These are phyloP conservation scores for Rhodamnia argentea DNA, from an alignment of 345 rosid species.

Conservation along the genomic window DNA sequence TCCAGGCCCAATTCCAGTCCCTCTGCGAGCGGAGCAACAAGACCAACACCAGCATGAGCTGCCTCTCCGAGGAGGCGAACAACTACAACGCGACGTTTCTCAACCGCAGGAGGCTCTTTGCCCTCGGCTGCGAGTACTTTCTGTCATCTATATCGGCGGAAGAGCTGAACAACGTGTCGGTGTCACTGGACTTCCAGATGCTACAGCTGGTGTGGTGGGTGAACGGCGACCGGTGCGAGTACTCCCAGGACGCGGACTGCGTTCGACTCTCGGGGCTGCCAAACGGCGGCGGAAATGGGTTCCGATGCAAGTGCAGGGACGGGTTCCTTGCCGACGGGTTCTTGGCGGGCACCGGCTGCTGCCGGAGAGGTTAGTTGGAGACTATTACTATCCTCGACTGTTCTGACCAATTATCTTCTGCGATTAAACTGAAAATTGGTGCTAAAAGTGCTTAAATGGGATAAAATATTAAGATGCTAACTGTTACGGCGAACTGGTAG, in stretches of 20 bases:
- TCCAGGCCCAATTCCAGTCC: conserved; percentile 17
- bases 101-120: neutral
- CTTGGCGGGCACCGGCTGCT: conserved; percentile 32
- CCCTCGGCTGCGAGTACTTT: conserved; percentile 23
- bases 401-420: neutral
- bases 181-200: conserved; percentile 23
- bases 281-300: neutral
- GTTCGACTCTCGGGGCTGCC: conserved; percentile 1
- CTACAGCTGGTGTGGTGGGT: conserved; percentile 58
- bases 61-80: conserved; percentile 8
- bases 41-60: conserved; percentile 6
- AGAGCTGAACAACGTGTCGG: conserved; percentile 1
- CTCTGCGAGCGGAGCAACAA: neutral
- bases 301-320: neutral
- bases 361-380: conserved; percentile 33
- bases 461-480: neutral
- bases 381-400: neutral
- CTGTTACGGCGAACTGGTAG: neutral
- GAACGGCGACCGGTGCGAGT: conserved; percentile 26
- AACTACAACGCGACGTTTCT: neutral
- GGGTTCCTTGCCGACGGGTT: conserved; percentile 34
- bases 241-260: conserved; percentile 33
- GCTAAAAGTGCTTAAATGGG: neutral
- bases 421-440: no score
- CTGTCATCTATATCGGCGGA: conserved; percentile 32